Conservation (phyloP, 2,329 filamentous ascomycete species). For the Thelonectria olida region DNA sequence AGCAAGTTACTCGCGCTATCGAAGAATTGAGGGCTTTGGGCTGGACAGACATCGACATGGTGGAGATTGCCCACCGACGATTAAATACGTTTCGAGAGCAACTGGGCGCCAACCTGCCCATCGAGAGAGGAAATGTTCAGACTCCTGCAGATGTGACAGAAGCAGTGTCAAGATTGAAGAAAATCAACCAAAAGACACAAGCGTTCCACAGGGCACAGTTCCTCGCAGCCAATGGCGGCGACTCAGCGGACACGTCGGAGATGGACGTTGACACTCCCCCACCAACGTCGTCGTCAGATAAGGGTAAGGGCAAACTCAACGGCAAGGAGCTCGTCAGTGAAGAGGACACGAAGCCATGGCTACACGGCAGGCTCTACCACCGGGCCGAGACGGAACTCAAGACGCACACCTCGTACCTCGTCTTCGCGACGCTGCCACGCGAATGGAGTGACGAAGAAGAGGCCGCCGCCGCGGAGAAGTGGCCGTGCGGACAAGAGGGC, state of each 20-base stretch:
- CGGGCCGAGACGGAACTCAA: constrained; percentile 89
- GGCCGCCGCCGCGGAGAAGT: constrained; percentile 68
- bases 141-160: constrained; percentile 80
- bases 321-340: constrained; percentile 37
- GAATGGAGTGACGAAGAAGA: constrained; percentile 90
- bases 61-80: constrained; percentile 82
- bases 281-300: constrained; percentile 28
- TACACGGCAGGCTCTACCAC: constrained; percentile 81
- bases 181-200: constrained; percentile 75
- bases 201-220: constrained; percentile 64
- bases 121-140: constrained; percentile 76
- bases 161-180: constrained; percentile 75
- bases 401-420: constrained; percentile 96
- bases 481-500: constrained; percentile 66
- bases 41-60: constrained; percentile 94
- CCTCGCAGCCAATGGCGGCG: constrained; percentile 25
- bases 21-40: constrained; percentile 80
- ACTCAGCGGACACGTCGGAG: constrained; percentile 45
- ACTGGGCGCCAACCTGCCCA: constrained; percentile 71
- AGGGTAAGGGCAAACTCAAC: constrained; percentile 33
- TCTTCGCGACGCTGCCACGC: constrained; percentile 89
- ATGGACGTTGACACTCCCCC: constrained; percentile 51
- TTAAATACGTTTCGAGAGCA: constrained; percentile 86
- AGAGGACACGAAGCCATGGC: constrained; percentile 65
- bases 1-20: constrained; percentile 91